Base-by-base conservation (phyloP, 2,329 filamentous ascomycete species). In the Exserohilum turcica region DNA sequence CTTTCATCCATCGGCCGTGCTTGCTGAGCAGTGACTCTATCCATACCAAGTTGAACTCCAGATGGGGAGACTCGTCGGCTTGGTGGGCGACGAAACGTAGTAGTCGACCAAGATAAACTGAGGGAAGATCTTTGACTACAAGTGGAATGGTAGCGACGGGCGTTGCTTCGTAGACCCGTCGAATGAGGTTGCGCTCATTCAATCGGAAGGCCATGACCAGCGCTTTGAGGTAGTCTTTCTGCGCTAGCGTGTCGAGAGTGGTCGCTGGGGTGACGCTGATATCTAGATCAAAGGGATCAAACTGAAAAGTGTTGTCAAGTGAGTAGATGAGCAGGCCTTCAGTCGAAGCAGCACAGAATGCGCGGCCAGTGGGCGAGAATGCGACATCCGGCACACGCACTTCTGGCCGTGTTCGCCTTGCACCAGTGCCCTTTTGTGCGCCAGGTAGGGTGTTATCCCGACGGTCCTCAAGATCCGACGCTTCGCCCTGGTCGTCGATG, bases 161-260 rank as follows among this genome's bases (percentile, higher is more conserved):
- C 19, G 93, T 88, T 2, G 85, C 84, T 75, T 95, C 88, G 77
- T 96, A 97, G 15, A 97, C 90, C 48, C 86, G 86, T 64, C 89
- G 89, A 57, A 97, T 86, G 40, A 99, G 81, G 18, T 86, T 85
- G 4, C 86, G 82, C 73, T 96, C 91, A 76, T 96, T 97, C 53
- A 99, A 86, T 5, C 95, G 89, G 82, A 99, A 99, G 1, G 92
- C 89, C 94, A 99, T 99, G 59, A 97, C 87, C 5, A 99, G 80
- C 1, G 94, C 93, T 76, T 94, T 96, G 59, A 97, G 84, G 74
- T 90, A 96, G 70, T 96, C 90, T 57, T 84, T 84, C 50, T 92
- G 86, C 52, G 88, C 81, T 0, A 97, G 81, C 0, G 92, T 94
- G 2, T 88, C 68, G 5, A 81, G 68, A 0, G 78, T 81, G 16